Base-by-base conservation (phyloP, 2,329 filamentous ascomycete species). In the Colletotrichum sp. region DNA sequence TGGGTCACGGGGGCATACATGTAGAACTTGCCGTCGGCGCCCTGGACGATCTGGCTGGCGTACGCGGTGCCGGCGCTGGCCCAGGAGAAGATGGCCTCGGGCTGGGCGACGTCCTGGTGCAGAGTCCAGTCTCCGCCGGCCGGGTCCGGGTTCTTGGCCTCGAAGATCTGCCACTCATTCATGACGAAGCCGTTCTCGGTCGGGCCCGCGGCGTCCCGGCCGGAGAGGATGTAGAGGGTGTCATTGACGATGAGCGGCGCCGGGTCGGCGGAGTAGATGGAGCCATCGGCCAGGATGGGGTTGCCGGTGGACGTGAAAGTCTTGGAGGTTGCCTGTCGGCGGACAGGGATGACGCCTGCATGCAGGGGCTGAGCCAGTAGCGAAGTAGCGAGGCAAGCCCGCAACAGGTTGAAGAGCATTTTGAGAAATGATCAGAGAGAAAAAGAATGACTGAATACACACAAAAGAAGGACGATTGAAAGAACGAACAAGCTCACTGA, bases 251-350 rank as follows among this genome's bases (percentile, higher is more conserved):
- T 82, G n/a, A 86, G 72, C 2, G 84, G 84, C 6, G 83, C 84
- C 30, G 84, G 84, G 36, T 86, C 84, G 12, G 83, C 84, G 6
- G 85, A 85, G 74, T 84, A 86, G 65, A 85, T 76, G 8, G 81
- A 82, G 22, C 84, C 83, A 77, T 84, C 83, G n/a, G 80, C 80
- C 5, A 85, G 78, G 39, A 85, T 85, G 3, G 84, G 84, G 73
- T 85, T 85, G 27, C 84, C 84, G 13, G 79, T 78, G 22, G 82
- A 84, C 30, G 74, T 68, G 69, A 83, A 81, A 30, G 71, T 77
- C 8, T 76, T 79, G 74, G 59, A 75, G 63, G 74, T 78, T 6
- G 70, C 22, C 77, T 77, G 76, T 27, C 70, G 61, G 52, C 70
- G 70, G 34, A 68, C 63, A 13, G 70, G 70, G 63, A 72, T 48